These are phyloP conservation scores for Paramecium bursaria DNA, from an alignment of 73 alveolate species.

Conservation along the genomic window DNA sequence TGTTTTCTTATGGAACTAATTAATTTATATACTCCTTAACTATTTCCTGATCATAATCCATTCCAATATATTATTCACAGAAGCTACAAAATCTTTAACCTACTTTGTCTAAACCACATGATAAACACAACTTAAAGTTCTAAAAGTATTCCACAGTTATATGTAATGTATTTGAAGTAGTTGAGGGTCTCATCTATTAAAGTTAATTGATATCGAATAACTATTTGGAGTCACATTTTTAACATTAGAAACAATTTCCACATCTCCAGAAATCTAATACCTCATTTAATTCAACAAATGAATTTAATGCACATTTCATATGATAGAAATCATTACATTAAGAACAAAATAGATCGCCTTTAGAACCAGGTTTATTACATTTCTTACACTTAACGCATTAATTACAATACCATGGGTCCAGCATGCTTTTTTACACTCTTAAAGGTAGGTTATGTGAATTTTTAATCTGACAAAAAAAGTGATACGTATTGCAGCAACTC, in stretches of 20 bases:
- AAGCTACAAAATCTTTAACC: constrained; percentile 41
- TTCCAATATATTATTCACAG: constrained; percentile 45
- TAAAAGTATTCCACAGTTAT: constrained; percentile 38
- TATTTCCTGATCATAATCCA: not conserved
- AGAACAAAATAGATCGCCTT: constrained; percentile 44
- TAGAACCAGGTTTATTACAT: constrained; percentile 16
- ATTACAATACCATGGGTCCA: constrained; percentile 16
- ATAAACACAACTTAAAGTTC: constrained; percentile 28
- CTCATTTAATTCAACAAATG: not conserved
- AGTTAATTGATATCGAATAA: constrained; percentile 2
- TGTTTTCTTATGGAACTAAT: not conserved
- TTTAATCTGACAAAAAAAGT: constrained; percentile 24
- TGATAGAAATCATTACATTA: constrained; percentile 31
- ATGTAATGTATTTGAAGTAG: constrained; percentile 55
- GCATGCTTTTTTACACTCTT: not conserved
- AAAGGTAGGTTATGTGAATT: not conserved
- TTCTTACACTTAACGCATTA: constrained; percentile 30
- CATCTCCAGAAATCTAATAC: constrained; percentile 55
- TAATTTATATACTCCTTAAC: not conserved
- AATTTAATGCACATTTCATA: constrained; percentile 6
- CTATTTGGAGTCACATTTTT: not conserved
- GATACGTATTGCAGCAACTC: constrained; percentile 16
- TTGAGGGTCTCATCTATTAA: constrained; percentile 23
- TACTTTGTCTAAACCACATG: constrained; percentile 34
- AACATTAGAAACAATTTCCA: constrained; percentile 35